Percentiles rank a stretch among this genome's conserved stretches.
These are phyloP conservation scores for Amniculicola lignicola DNA, from an alignment of 495 filamentous ascomycete species.

Conservation along the genomic window DNA sequence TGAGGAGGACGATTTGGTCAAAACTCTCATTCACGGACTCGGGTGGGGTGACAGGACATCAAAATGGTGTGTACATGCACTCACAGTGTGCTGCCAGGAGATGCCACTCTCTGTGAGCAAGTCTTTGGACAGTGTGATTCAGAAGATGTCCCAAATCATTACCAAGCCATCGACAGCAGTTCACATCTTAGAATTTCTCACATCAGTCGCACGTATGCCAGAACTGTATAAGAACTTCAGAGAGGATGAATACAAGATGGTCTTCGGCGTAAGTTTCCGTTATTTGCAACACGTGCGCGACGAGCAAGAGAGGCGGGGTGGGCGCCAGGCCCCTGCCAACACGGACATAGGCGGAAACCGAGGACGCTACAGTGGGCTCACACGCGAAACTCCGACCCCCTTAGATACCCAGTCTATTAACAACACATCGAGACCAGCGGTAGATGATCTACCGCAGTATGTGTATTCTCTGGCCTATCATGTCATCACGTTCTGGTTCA, in stretches of 20 bases:
- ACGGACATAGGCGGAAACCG: conserved; percentile 12
- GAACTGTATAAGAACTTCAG: conserved; percentile 82
- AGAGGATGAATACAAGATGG: conserved; percentile 81
- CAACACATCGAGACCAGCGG: conserved; percentile 3
- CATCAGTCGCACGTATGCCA: conserved; percentile 77
- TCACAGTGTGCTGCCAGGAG: conserved; percentile 92
- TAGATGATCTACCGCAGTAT: conserved; percentile 77
- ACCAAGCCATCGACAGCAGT: conserved; percentile 86
- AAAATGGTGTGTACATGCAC: conserved; percentile 87
- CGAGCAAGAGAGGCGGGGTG: conserved; percentile 46
- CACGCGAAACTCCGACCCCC: conserved; percentile 44
- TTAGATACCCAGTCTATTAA: conserved; percentile 16
- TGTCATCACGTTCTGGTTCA: conserved; percentile 94
- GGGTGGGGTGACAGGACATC: conserved; percentile 81
- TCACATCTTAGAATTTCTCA: conserved; percentile 91
- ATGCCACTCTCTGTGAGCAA: conserved; percentile 79
- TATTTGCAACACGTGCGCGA: conserved; percentile 77
- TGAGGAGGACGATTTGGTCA: conserved; percentile 85
- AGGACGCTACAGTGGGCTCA: conserved; percentile 45
- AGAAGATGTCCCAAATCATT: conserved; percentile 92
- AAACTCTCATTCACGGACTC: conserved; percentile 76
- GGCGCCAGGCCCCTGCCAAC: conserved; percentile 13
- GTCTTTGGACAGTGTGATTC: conserved; percentile 73
- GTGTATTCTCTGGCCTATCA: conserved; percentile 90
- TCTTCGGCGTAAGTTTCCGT: conserved; percentile 91